Evolutionary conservation across 345 rosid species (phyloP).

Genomic region (thale cress (Arabidopsis thaliana)): DNA sequence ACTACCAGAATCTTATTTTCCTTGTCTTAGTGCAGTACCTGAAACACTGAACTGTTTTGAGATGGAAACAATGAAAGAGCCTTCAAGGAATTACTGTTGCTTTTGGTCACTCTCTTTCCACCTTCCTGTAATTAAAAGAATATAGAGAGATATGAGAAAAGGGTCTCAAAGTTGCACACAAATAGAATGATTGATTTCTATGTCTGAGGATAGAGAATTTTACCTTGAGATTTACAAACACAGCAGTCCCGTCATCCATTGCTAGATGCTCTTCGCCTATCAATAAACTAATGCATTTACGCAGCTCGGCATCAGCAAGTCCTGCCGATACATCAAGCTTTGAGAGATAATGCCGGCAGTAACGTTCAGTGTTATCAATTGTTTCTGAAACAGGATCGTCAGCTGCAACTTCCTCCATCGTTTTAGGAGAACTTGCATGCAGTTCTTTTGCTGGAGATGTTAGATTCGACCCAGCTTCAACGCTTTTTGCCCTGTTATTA

Average conservation of each 20-base stretch:
- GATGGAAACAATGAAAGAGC: slow-evolving; percentile 61
- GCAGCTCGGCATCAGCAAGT: slow-evolving; percentile 73
- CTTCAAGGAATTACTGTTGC: slow-evolving; percentile 47
- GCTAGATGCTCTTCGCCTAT: slow-evolving; percentile 45
- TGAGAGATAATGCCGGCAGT: slow-evolving; percentile 66
- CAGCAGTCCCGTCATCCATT: slow-evolving; percentile 50
- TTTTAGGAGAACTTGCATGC: slow-evolving; percentile 46
- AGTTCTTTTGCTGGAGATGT: slow-evolving; percentile 58
- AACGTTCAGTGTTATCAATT: slow-evolving; percentile 38
- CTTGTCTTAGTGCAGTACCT: slow-evolving; percentile 54
- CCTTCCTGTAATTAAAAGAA: slow-evolving; percentile 58
- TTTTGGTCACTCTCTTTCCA: slow-evolving; percentile 63
- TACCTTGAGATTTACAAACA: slow-evolving; percentile 76
- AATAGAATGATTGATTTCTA: not conserved
- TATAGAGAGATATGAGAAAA: slow-evolving; percentile 17
- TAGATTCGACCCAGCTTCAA: slow-evolving; percentile 52
- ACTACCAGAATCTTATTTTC: slow-evolving; percentile 7
- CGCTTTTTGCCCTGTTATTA: slow-evolving; percentile 53
- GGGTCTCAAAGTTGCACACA: not conserved
- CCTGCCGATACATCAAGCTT: slow-evolving; percentile 84
- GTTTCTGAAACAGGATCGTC: slow-evolving; percentile 50
- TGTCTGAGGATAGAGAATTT: not conserved
- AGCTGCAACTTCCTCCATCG: slow-evolving; percentile 42
- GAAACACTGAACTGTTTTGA: slow-evolving; percentile 59
- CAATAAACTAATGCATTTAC: slow-evolving; percentile 54